These are phyloP conservation scores for Parasitella parasitica DNA, from an alignment of 371 early-diverging fungal genomes.

Conservation along the genomic window DNA sequence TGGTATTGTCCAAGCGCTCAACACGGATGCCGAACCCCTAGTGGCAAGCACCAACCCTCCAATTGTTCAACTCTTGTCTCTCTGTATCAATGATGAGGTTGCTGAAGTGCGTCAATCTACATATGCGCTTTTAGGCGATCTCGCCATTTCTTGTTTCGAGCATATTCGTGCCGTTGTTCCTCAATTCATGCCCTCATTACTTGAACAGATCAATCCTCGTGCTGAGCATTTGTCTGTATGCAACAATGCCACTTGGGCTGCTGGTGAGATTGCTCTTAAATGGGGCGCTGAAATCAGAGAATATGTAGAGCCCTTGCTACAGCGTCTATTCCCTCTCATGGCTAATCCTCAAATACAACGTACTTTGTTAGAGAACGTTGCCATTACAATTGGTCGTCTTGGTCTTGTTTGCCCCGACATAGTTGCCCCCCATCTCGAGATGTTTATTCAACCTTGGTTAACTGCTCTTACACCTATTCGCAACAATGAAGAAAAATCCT, in stretches of 20 bases:
- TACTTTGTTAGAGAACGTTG: slow-evolving; percentile 89
- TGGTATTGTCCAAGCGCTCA: slow-evolving; percentile 90
- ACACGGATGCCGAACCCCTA: slow-evolving; percentile 69
- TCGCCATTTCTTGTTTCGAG: slow-evolving; percentile 79
- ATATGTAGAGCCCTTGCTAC: slow-evolving; percentile 77
- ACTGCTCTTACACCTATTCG: slow-evolving; percentile 65
- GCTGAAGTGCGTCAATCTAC: slow-evolving; percentile 92
- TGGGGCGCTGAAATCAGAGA: slow-evolving; percentile 63
- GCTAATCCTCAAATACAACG: slow-evolving; percentile 63
- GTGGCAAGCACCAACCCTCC: slow-evolving; percentile 72
- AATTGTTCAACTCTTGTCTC: slow-evolving; percentile 72
- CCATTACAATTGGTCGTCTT: slow-evolving; percentile 92
- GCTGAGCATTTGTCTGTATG: slow-evolving; percentile 70
- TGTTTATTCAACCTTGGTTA: slow-evolving; percentile 79
- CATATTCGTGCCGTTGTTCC: slow-evolving; percentile 74
- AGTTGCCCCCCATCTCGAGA: slow-evolving; percentile 77
- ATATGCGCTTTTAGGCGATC: slow-evolving; percentile 91
- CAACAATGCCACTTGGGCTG: slow-evolving; percentile 95
- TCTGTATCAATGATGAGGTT: slow-evolving; percentile 73
- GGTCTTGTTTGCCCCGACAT: slow-evolving; percentile 81
- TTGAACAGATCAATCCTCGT: slow-evolving; percentile 70
- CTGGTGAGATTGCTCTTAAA: slow-evolving; percentile 89
- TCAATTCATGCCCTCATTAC: slow-evolving; percentile 72
- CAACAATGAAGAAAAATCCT: slow-evolving; percentile 92
- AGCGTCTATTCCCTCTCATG: slow-evolving; percentile 80